A percentile compares a stretch with the other conserved stretches of the same genome.
Conservation (phyloP, 106 monocot genomes). For the Phalaenopsis aphrodite region DNA sequence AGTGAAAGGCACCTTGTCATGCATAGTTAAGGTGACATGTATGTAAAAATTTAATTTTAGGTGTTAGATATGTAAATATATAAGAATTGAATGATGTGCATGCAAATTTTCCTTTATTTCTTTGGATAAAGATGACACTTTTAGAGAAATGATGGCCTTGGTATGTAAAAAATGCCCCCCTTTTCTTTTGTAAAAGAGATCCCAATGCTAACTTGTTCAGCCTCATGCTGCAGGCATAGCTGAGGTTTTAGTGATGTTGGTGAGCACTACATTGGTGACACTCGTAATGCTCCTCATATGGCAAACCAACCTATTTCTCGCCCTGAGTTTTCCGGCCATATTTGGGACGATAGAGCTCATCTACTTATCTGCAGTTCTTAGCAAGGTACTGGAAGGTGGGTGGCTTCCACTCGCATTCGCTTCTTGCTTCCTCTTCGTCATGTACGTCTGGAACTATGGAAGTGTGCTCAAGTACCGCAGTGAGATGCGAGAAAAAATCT, state of each 20-base stretch:
- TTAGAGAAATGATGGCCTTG: too few species aligned
- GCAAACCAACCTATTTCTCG: constrained; percentile 71
- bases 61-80: too few species aligned
- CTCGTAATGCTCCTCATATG: constrained; percentile 92
- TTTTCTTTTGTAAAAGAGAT: not conserved
- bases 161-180: not conserved
- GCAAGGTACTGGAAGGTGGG: constrained; percentile 69
- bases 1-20: too few species aligned
- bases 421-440: constrained; percentile 50
- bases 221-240: constrained; percentile 51
- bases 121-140: too few species aligned
- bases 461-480: constrained; percentile 77
- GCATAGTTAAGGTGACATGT: too few species aligned
- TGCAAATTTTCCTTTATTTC: too few species aligned
- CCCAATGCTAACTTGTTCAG: not conserved
- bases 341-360: constrained; percentile 68
- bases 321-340: constrained; percentile 56
- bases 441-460: constrained; percentile 91
- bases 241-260: constrained; percentile 85
- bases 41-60: too few species aligned
- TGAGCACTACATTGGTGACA: constrained; percentile 78
- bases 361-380: constrained; percentile 71
- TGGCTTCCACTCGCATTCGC: constrained; percentile 86
- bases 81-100: too few species aligned
- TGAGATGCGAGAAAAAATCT: constrained; percentile 77